phyloP scores from a whole-genome alignment of 768 basidiomycete genomes.

The Boletus barrowsii region DNA sequence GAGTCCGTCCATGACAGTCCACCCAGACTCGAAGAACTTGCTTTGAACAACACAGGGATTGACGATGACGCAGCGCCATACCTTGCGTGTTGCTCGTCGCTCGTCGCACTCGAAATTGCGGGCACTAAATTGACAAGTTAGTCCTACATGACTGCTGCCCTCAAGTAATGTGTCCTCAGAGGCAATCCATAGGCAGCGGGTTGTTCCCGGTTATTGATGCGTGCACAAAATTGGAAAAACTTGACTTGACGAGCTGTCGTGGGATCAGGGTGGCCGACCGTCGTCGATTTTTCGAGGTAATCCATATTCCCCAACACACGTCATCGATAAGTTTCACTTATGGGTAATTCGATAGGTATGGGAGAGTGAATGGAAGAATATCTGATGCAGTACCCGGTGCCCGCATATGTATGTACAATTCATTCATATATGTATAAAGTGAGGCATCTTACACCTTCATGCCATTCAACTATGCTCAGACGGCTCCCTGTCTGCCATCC shows the following conservation, averaged over 20 bases:
- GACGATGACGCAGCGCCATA: conserved; percentile 55
- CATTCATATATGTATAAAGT: neutral
- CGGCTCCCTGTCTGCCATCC: too few species aligned
- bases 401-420: neutral
- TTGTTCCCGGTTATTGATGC: conserved; percentile 56
- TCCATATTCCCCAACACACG: conserved; percentile 4
- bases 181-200: conserved; percentile 42
- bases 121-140: conserved; percentile 60
- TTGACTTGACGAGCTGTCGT: conserved; percentile 68
- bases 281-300: conserved; percentile 63
- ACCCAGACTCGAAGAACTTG: conserved; percentile 45
- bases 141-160: conserved; percentile 14
- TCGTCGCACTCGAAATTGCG: conserved; percentile 49
- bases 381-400: neutral
- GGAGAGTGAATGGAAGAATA: conserved; percentile 18
- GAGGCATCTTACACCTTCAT: too few species aligned
- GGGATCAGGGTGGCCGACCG: conserved; percentile 57
- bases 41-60: conserved; percentile 58
- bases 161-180: neutral
- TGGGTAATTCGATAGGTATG: conserved; percentile 18
- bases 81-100: conserved; percentile 48
- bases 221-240: conserved; percentile 48
- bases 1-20: conserved; percentile 12
- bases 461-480: neutral
- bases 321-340: neutral